A percentile compares a stretch with the other conserved stretches of the same genome.
phyloP scores from a whole-genome alignment of 2,329 filamentous ascomycete species.

The Aureobasidium subglaciale region DNA sequence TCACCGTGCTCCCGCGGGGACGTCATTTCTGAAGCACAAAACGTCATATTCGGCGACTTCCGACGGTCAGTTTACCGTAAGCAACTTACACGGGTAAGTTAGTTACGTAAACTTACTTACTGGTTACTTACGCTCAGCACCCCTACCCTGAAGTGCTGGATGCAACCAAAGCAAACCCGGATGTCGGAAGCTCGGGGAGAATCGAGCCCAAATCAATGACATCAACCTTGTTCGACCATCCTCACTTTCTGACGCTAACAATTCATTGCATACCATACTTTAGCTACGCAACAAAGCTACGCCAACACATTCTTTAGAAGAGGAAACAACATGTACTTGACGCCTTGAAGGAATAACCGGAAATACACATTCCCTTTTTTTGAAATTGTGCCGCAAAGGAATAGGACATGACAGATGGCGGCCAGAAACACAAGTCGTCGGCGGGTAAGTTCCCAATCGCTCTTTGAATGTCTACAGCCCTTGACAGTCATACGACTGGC shows the following conservation, averaged over 20 bases:
- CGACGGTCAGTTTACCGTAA: too few species aligned
- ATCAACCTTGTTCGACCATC: not conserved
- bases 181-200: not conserved
- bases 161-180: conserved; percentile 7
- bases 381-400: not conserved
- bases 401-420: conserved; percentile 19
- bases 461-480: not conserved
- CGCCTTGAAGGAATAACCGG: conserved; percentile 1
- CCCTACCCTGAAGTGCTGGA: not conserved
- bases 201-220: conserved; percentile 1
- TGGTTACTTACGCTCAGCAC: not conserved
- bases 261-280: not conserved
- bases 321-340: conserved; percentile 2
- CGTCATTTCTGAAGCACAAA: too few species aligned
- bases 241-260: conserved; percentile 9
- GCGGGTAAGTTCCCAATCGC: conserved; percentile 4
- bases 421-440: conserved; percentile 19
- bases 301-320: not conserved
- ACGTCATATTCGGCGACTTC: too few species aligned
- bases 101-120: too few species aligned
- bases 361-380: not conserved
- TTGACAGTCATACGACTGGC: not conserved
- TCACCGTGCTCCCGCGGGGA: too few species aligned
- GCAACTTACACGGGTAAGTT: too few species aligned
- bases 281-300: not conserved